Conservation (phyloP, 148 eudicot species). For the Spergularia bocconei region DNA sequence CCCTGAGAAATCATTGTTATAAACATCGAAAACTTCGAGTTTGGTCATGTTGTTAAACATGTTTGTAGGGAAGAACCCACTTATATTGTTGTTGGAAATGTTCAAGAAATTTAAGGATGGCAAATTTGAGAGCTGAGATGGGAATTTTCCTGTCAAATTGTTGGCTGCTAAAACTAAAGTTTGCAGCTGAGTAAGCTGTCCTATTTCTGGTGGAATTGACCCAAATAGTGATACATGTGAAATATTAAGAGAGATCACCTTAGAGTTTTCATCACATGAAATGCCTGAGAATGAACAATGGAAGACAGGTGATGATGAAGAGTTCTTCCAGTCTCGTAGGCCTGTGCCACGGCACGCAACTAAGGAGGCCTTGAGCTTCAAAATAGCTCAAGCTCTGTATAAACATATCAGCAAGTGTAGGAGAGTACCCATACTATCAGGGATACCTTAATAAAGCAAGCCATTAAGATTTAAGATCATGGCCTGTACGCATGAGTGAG, state of each 20-base stretch:
- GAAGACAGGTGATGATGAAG: conserved; percentile 13
- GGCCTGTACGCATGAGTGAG: too few species aligned
- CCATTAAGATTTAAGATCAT: conserved; percentile 4
- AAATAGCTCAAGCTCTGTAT: conserved; percentile 23
- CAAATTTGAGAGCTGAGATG: conserved; percentile 20
- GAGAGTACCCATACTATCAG: conserved; percentile 2
- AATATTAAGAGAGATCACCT: conserved; percentile 24
- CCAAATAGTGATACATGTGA: conserved; percentile 26
- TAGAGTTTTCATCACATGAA: conserved; percentile 18
- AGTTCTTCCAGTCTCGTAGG: conserved; percentile 24
- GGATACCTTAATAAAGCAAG: conserved; percentile 6
- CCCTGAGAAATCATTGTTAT: conserved; percentile 30
- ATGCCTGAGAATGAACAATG: conserved; percentile 32
- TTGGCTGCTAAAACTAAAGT: conserved; percentile 17
- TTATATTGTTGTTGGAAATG: conserved; percentile 26
- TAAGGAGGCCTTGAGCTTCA: conserved; percentile 28
- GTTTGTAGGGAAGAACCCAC: neutral
- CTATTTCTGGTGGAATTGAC: conserved; percentile 33
- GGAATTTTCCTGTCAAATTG: conserved; percentile 21
- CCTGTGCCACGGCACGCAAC: conserved; percentile 17
- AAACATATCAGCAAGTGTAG: conserved; percentile 14
- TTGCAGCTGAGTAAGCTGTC: conserved; percentile 18
- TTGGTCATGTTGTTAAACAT: conserved; percentile 17
- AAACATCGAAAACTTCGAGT: conserved; percentile 16
- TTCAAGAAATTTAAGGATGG: conserved; percentile 17